Percentiles rank a stretch among this genome's conserved stretches.
phyloP scores from a whole-genome alignment of 2,329 filamentous ascomycete species.

The Botrytis cinerea region DNA sequence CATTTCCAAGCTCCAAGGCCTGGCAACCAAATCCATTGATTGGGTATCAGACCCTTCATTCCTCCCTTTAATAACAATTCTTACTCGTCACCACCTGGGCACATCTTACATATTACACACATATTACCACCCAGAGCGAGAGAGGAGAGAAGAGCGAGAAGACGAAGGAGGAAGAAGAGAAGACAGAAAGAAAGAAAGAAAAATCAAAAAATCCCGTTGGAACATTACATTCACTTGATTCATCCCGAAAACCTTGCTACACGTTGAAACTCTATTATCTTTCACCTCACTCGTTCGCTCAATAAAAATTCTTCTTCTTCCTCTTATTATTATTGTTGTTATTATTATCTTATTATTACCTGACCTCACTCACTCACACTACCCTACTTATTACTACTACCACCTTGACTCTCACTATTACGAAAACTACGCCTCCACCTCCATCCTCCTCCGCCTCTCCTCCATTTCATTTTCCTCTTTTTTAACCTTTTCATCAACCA shows the following conservation, averaged over 20 bases:
- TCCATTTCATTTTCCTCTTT: slow-evolving; percentile 12
- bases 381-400: not conserved
- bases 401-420: not conserved
- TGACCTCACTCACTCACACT: not conserved
- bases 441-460: slow-evolving; percentile 15
- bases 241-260: not conserved
- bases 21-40: not conserved
- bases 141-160: not conserved
- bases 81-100: not conserved
- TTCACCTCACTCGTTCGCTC: not conserved
- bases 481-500: not conserved
- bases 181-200: too few species aligned
- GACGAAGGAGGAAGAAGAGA: not conserved
- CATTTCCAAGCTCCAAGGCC: not conserved
- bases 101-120: not conserved
- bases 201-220: not conserved
- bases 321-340: not conserved
- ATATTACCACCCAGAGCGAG: not conserved
- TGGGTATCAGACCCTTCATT: slow-evolving; percentile 13
- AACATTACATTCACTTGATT: not conserved
- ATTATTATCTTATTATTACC: not conserved
- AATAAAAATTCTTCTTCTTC: too few species aligned
- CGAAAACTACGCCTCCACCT: not conserved
- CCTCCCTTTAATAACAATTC: slow-evolving; percentile 2
- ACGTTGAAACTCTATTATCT: not conserved